Conservation (phyloP, 108 stramenopile species). For the Skeletonema potamos region DNA sequence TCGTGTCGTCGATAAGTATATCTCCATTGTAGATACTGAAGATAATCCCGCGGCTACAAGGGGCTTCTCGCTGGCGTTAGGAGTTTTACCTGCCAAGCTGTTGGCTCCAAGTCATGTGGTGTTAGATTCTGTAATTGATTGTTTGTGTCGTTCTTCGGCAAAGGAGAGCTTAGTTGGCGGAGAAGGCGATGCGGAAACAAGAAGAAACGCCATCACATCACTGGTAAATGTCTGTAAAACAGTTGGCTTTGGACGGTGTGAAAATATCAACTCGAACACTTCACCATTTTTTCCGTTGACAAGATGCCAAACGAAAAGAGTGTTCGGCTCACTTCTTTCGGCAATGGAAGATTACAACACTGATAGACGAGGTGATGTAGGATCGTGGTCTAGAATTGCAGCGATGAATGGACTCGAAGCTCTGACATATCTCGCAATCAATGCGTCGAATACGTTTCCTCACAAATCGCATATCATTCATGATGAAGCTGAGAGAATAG, state of each 20-base stretch:
- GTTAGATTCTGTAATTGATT: conserved; percentile 55
- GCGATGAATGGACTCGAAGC: conserved; percentile 82
- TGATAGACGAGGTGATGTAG: conserved; percentile 98
- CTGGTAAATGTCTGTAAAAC: conserved; percentile 64
- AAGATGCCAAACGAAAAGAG: conserved; percentile 49
- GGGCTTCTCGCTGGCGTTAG: conserved; percentile 92
- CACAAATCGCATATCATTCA: background rate
- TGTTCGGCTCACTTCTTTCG: conserved; percentile 68
- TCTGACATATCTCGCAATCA: conserved; percentile 49
- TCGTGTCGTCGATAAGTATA: conserved; percentile 86
- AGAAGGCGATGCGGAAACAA: conserved; percentile 94
- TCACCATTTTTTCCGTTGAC: conserved; percentile 24
- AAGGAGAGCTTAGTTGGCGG: conserved; percentile 64
- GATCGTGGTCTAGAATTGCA: conserved; percentile 95
- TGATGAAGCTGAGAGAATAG: background rate
- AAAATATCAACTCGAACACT: background rate
- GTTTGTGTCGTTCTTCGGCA: conserved; percentile 56
- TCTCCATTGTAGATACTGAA: conserved; percentile 63
- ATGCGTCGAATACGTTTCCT: conserved; percentile 34
- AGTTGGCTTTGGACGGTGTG: conserved; percentile 53
- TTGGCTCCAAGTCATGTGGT: conserved; percentile 64
- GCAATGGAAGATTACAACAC: conserved; percentile 91
- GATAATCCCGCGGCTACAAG: conserved; percentile 94
- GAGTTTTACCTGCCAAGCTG: conserved; percentile 82
- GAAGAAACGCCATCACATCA: conserved; percentile 86